Evolutionary conservation across 164 flowering plant species (phyloP).

Genomic region (Warburgia ugandensis): DNA sequence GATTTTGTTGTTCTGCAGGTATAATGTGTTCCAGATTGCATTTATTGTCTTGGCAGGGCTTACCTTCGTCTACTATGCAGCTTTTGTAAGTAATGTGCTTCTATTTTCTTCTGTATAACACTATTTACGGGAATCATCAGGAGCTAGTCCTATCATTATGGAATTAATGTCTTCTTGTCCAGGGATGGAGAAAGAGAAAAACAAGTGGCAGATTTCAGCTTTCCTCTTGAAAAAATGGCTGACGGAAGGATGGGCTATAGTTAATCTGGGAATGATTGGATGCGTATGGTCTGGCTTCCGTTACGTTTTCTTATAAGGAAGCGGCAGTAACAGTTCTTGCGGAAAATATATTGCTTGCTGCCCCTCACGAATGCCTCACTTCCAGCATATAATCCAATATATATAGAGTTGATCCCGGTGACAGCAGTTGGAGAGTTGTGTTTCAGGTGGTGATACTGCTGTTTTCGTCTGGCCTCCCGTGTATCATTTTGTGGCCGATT

Average conservation of each 20-base stretch:
- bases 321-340: constrained; percentile 8
- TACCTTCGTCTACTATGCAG: constrained; percentile 73
- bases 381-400: no score
- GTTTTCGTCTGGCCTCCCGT: no score
- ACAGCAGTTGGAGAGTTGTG: no score
- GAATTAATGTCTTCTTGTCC: not conserved
- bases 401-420: no score
- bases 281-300: constrained; percentile 16
- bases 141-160: not conserved
- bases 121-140: not conserved
- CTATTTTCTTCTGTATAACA: not conserved
- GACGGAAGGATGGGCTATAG: not conserved
- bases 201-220: constrained; percentile 85
- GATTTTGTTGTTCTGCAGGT: constrained; percentile 47
- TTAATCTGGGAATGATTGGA: constrained; percentile 8
- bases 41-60: constrained; percentile 71
- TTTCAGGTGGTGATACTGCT: no score
- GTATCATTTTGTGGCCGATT: no score
- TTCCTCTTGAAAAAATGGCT: constrained; percentile 29
- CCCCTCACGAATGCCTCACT: not conserved
- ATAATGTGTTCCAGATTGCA: constrained; percentile 92
- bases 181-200: constrained; percentile 95
- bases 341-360: constrained; percentile 14
- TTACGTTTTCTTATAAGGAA: constrained; percentile 3
- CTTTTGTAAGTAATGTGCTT: constrained; percentile 60